phyloP scores from a whole-genome alignment of 257 asterid genomes.

The Solanum chilense region DNA sequence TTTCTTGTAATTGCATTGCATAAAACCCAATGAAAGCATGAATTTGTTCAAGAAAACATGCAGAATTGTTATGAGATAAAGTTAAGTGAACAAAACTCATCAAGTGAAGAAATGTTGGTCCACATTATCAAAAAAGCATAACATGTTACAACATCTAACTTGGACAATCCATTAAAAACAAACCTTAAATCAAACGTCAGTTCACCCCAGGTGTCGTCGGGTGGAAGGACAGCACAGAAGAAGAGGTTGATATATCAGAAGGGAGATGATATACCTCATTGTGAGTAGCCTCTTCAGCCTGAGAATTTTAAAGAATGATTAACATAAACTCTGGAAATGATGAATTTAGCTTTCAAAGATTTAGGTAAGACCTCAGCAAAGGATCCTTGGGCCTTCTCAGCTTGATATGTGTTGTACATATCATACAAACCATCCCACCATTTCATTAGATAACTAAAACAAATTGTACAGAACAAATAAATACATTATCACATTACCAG shows the following conservation, averaged over 20 bases:
- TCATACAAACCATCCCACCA: not conserved
- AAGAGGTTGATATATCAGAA: not conserved
- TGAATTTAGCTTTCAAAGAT: not conserved
- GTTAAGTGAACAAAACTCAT: not conserved
- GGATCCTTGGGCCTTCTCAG: not conserved
- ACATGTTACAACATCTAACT: not conserved
- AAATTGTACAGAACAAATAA: too few relatives aligned
- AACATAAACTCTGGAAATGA: not conserved
- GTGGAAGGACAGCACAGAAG: not conserved
- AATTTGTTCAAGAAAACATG: not conserved
- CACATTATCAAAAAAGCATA: not conserved
- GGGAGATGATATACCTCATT: not conserved
- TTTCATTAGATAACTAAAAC: not conserved
- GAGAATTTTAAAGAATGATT: not conserved
- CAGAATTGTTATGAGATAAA: not conserved
- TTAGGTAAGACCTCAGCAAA: not conserved
- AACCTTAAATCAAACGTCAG: not conserved
- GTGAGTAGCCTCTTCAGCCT: not conserved
- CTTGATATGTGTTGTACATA: not conserved
- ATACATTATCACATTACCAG: not conserved
- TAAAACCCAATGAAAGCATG: not conserved
- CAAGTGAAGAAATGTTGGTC: not conserved
- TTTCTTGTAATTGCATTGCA: not conserved
- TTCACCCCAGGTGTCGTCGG: not conserved
- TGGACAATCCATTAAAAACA: not conserved